Conservation (phyloP, 2,329 filamentous ascomycete species). For the Diplocarpon rosae region DNA sequence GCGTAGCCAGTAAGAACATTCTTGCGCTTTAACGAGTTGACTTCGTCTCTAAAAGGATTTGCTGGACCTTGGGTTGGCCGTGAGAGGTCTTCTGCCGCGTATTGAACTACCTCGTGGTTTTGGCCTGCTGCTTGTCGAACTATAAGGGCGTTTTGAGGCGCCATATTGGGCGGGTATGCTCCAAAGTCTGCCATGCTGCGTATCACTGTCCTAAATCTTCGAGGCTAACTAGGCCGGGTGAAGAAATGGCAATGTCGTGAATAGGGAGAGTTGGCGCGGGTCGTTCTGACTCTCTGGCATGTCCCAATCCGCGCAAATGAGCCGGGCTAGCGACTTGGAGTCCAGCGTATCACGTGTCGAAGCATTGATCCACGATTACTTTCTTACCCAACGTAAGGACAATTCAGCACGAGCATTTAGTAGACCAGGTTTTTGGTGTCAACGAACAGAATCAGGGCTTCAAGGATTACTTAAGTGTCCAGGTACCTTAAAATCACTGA, state of each 20-base stretch:
- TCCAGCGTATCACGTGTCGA: neutral
- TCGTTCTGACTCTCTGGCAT: neutral
- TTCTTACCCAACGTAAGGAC: no score
- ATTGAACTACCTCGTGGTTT: conserved; percentile 50
- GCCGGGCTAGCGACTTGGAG: neutral
- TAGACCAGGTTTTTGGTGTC: no score
- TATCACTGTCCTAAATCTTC: neutral
- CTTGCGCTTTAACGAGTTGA: conserved; percentile 57
- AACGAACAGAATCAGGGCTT: neutral
- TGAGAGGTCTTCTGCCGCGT: conserved; percentile 62
- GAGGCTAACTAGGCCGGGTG: neutral
- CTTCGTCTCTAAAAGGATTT: conserved; percentile 63
- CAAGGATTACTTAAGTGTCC: neutral
- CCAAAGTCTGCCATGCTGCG: conserved; percentile 47
- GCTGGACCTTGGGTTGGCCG: conserved; percentile 55
- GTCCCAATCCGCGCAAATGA: neutral
- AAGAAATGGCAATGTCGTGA: neutral
- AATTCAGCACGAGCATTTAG: no score
- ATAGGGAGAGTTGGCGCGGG: neutral
- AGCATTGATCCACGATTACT: no score
- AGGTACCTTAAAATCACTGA: neutral
- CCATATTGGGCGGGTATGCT: conserved; percentile 56
- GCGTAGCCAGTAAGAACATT: conserved; percentile 79
- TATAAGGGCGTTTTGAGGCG: conserved; percentile 51
- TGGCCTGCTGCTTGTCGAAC: conserved; percentile 43